Evolutionary conservation across 768 basidiomycete species (phyloP).

Genomic region (Mycena venus): DNA sequence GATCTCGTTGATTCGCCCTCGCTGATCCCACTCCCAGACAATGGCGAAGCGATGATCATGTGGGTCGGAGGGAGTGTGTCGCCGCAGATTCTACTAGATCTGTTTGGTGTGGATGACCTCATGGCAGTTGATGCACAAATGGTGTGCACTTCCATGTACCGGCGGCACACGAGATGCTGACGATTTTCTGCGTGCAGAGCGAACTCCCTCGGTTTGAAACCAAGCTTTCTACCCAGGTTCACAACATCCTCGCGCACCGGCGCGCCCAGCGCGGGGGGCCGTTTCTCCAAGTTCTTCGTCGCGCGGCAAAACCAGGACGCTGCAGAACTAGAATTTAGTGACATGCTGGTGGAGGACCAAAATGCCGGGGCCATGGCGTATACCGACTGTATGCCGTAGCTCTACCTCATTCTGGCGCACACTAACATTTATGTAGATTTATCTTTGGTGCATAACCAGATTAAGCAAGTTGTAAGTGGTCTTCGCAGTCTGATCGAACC

Average conservation of each 20-base stretch:
- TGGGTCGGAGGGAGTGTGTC: constrained; percentile 92
- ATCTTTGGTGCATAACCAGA: constrained; percentile 64
- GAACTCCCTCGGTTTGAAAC: constrained; percentile 80
- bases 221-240: constrained; percentile 84
- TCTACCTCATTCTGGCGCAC: background rate
- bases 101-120: constrained; percentile 89
- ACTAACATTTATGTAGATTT: constrained; percentile 51
- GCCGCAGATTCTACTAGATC: constrained; percentile 83
- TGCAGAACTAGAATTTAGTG: constrained; percentile 94
- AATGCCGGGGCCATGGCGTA: constrained; percentile 97
- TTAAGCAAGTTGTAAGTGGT: constrained; percentile 58
- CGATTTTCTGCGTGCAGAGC: constrained; percentile 57
- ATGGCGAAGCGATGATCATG: constrained; percentile 87
- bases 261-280: constrained; percentile 66
- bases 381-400: constrained; percentile 77
- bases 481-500: background rate
- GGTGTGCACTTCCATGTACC: constrained; percentile 57
- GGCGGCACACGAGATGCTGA: constrained; percentile 12
- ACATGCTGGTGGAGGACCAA: constrained; percentile 97
- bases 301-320: constrained; percentile 95
- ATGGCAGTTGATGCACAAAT: constrained; percentile 75
- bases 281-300: constrained; percentile 72
- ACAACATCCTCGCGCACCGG: constrained; percentile 85
- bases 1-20: constrained; percentile 1
- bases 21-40: constrained; percentile 65